Base-by-base conservation (phyloP, 1,139 yeast genomes). In the Diutina pseudorugosa region DNA sequence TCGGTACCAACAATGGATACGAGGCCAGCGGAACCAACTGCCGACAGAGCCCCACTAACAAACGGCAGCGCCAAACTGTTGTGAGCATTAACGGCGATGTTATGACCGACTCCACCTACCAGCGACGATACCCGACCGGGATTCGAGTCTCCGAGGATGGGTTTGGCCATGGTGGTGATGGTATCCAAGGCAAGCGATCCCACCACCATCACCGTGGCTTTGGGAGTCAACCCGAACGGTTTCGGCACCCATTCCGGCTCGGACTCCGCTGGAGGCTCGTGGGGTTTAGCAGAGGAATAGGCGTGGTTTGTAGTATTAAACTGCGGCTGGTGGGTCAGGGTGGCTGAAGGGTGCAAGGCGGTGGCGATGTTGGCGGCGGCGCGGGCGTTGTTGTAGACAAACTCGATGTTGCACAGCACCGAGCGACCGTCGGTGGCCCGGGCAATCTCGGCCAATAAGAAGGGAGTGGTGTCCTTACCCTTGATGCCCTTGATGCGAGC, bases 61-160 rank as follows among this genome's bases (percentile, higher is more conserved):
- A 45, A 45, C 21, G 49, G 49, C 49, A 45, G 49, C 36, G 27
- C 16, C 41, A 45, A 45, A 8, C 36, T 27, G 11, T 45, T 11
- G 16, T 18, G 12, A 11, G 49, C 40, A 11, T 25, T 27, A 19
- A 78, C 62, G 0, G 87, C 81, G 18, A 88, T 81, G 60, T 89
- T 90, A 61, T 77, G 83, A 0, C 89, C 96, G 0, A 89, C 96
- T 0, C 96, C 96, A 0, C 96, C 96, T 9, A 87, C 64, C 0
- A 85, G 73, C 5, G 82, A 73, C 1, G 65, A 60, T 1, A 80
- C 73, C 1, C 60, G 62, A 0, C 94, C 93, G 0, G 94, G 93
- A 57, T 85, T 85, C 1, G 96, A 88, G 54, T 93, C 94, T 4
- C 71, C 69, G 9, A 45, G 20, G 8, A 6, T 9, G 19, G 36